phyloP scores from a whole-genome alignment of 108 stramenopile genomes.

The Cyclotella choctawhatcheeana region DNA sequence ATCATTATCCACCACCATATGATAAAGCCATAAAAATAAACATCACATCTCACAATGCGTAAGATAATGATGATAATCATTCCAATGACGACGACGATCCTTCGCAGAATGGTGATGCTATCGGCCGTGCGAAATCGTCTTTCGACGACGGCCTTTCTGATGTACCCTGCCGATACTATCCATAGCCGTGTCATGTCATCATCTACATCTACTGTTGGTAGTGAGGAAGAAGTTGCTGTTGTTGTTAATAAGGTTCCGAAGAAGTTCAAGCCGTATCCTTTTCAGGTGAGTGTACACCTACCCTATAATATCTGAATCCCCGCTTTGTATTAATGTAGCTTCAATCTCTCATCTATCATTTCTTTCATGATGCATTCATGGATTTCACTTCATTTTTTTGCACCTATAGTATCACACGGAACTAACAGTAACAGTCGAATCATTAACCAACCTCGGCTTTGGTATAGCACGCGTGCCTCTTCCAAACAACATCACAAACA shows the following conservation, averaged over 20 bases:
- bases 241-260: constrained; percentile 23
- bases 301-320: not conserved
- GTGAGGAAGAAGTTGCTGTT: too few relatives aligned
- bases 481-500: constrained; percentile 11
- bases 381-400: not conserved
- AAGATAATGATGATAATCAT: too few relatives aligned
- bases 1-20: too few relatives aligned
- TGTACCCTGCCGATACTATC: too few relatives aligned
- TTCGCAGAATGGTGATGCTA: too few relatives aligned
- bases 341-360: not conserved
- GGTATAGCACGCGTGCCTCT: constrained; percentile 68
- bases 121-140: too few relatives aligned
- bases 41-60: too few relatives aligned
- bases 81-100: too few relatives aligned
- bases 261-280: constrained; percentile 54
- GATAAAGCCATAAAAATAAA: too few relatives aligned
- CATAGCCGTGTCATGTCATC: too few relatives aligned
- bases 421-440: constrained; percentile 56
- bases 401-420: constrained; percentile 56
- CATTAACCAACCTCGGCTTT: constrained; percentile 82
- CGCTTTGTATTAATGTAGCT: not conserved
- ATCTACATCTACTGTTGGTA: too few relatives aligned
- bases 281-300: constrained; percentile 20
- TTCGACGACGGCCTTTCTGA: too few relatives aligned
- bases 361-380: not conserved